phyloP scores from a whole-genome alignment of 306 rosid genomes.

The Prunus kanzakura region DNA sequence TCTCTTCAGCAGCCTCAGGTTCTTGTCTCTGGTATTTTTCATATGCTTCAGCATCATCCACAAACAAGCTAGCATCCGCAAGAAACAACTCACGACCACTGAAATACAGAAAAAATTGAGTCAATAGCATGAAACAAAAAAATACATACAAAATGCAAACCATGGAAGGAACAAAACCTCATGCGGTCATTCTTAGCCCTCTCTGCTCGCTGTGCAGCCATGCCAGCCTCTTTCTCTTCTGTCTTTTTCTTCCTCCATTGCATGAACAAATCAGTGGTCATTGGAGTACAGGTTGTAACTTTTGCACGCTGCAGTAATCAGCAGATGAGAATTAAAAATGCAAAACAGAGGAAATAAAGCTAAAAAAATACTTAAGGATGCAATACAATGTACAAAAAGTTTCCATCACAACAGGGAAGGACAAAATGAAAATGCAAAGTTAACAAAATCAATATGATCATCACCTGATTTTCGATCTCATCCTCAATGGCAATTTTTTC shows the following conservation, averaged over 20 bases:
- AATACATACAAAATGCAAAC: not conserved
- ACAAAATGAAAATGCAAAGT: not conserved
- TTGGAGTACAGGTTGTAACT: constrained; percentile 68
- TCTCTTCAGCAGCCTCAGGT: constrained; percentile 41
- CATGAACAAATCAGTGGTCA: constrained; percentile 73
- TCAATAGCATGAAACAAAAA: not conserved
- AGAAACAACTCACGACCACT: constrained; percentile 79
- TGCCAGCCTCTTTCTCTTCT: constrained; percentile 83
- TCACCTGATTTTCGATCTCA: constrained; percentile 92
- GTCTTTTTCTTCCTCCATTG: constrained; percentile 90
- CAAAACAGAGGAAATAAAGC: not conserved
- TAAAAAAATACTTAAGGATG: not conserved
- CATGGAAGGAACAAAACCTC: constrained; percentile 50
- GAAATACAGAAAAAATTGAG: constrained; percentile 13
- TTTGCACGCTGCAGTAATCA: constrained; percentile 63
- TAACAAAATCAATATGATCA: not conserved
- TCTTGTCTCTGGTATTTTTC: constrained; percentile 76
- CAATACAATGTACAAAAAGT: not conserved
- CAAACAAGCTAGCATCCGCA: constrained; percentile 88
- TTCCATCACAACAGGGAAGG: not conserved
- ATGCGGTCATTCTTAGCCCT: constrained; percentile 96
- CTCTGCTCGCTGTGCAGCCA: constrained; percentile 86
- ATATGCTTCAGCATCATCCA: constrained; percentile 94
- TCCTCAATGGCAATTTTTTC: constrained; percentile 76
- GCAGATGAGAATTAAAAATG: not conserved